phyloP scores from a whole-genome alignment of 2,329 filamentous ascomycete species.

The Rutstroemia sydowiana region DNA sequence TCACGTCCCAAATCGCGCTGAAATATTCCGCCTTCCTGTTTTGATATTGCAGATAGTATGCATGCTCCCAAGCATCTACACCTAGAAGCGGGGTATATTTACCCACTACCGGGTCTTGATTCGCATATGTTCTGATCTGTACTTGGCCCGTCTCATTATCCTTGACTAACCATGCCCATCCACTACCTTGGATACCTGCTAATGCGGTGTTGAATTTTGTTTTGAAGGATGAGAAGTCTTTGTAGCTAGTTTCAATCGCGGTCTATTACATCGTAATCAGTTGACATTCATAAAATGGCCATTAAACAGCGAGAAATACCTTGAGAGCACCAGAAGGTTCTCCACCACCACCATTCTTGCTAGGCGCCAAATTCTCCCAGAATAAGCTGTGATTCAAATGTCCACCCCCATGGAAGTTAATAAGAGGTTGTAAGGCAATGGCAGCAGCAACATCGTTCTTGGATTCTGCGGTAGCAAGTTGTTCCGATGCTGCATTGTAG shows the following conservation, averaged over 20 bases:
- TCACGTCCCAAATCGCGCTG: conserved; percentile 83
- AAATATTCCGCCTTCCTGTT: conserved; percentile 98
- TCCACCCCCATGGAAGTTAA: conserved; percentile 62
- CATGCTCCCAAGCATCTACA: conserved; percentile 94
- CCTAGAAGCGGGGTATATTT: conserved; percentile 77
- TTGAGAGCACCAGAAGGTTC: conserved; percentile 45
- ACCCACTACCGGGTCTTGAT: conserved; percentile 84
- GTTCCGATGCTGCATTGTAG: conserved; percentile 73
- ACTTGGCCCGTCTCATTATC: conserved; percentile 47
- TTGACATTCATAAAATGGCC: no score
- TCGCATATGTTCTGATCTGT: conserved; percentile 63
- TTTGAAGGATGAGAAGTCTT: conserved; percentile 46
- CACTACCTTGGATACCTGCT: conserved; percentile 52
- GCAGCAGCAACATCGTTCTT: conserved; percentile 45
- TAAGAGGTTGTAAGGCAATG: conserved; percentile 47
- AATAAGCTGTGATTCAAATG: conserved; percentile 63
- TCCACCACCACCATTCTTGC: conserved; percentile 55
- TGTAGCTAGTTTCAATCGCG: conserved; percentile 36
- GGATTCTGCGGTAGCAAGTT: conserved; percentile 52
- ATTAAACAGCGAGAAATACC: conserved; percentile 16
- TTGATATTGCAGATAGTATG: conserved; percentile 93
- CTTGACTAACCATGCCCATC: conserved; percentile 52
- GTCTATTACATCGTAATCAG: no score
- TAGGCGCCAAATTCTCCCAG: conserved; percentile 64
- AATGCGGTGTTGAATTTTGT: conserved; percentile 51